Evolutionary conservation across 805 yeast species (phyloP).

Genomic region (Yamadazyma olivae): DNA sequence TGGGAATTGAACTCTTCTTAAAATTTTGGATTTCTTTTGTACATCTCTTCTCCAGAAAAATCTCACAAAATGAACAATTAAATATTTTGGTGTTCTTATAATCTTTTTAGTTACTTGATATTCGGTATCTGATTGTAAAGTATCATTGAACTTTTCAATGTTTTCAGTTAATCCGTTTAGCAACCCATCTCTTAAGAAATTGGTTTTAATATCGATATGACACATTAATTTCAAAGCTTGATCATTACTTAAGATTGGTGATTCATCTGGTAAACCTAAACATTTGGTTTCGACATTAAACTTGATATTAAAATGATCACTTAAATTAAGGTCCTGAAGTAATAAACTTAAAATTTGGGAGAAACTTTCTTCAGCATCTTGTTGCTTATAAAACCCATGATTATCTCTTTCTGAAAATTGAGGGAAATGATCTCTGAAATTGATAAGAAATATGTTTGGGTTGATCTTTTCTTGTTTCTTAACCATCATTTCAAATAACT

Average conservation of each 20-base stretch:
- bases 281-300: slow-evolving; percentile 66
- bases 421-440: slow-evolving; percentile 69
- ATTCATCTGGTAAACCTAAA: slow-evolving; percentile 37
- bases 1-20: slow-evolving; percentile 93
- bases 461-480: slow-evolving; percentile 48
- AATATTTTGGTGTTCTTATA: slow-evolving; percentile 77
- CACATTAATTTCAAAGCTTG: slow-evolving; percentile 79
- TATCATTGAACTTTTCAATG: slow-evolving; percentile 73
- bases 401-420: slow-evolving; percentile 82
- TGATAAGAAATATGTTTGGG: slow-evolving; percentile 66
- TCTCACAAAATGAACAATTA: slow-evolving; percentile 90
- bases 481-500: slow-evolving; percentile 44
- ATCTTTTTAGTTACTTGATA: slow-evolving; percentile 63
- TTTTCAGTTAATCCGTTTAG: slow-evolving; percentile 69
- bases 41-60: slow-evolving; percentile 96
- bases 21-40: slow-evolving; percentile 84
- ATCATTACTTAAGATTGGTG: slow-evolving; percentile 19
- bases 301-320: slow-evolving; percentile 59
- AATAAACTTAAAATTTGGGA: slow-evolving; percentile 68
- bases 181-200: slow-evolving; percentile 85
- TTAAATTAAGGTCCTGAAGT: slow-evolving; percentile 46
- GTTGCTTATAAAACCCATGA: slow-evolving; percentile 80
- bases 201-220: slow-evolving; percentile 82
- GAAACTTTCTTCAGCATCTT: slow-evolving; percentile 96
- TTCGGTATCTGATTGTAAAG: slow-evolving; percentile 65